Conservation (phyloP, 768 basidiomycete genomes). For the Boletus patriciae region DNA sequence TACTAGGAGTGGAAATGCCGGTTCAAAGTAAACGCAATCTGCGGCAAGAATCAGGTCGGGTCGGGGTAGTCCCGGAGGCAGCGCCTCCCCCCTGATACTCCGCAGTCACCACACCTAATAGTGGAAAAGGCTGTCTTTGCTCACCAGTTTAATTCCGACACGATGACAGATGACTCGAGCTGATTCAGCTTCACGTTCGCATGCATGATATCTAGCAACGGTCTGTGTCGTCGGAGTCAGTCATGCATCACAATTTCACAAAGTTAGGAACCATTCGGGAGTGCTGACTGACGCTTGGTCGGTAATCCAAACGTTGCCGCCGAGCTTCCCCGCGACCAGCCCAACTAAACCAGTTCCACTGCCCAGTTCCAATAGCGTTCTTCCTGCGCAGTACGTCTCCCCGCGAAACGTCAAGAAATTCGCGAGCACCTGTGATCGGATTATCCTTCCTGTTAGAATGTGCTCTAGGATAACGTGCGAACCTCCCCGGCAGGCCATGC, state of each 20-base stretch:
- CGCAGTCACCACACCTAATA: conserved; percentile 2
- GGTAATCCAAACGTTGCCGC: conserved; percentile 74
- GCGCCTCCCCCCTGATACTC: conserved; percentile 59
- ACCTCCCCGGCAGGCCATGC: conserved; percentile 94
- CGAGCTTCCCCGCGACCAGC: conserved; percentile 71
- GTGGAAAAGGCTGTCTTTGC: conserved; percentile 22
- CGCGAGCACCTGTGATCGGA: conserved; percentile 62
- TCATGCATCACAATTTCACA: conserved; percentile 3
- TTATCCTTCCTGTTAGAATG: neutral
- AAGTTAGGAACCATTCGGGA: conserved; percentile 11
- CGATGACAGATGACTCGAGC: conserved; percentile 50
- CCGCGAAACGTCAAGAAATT: conserved; percentile 67
- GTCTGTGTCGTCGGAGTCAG: conserved; percentile 44
- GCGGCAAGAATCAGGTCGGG: conserved; percentile 82
- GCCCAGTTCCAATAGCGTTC: conserved; percentile 77
- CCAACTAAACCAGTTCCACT: conserved; percentile 95
- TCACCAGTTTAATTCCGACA: conserved; percentile 82
- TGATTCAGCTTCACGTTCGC: conserved; percentile 70
- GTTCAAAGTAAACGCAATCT: conserved; percentile 96
- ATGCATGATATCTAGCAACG: conserved; percentile 75
- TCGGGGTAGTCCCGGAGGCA: conserved; percentile 46
- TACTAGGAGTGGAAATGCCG: conserved; percentile 85
- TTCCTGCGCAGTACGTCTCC: conserved; percentile 47
- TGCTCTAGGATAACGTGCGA: conserved; percentile 18
- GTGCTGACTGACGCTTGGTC: conserved; percentile 78